phyloP scores from a whole-genome alignment of 2,329 filamentous ascomycete species.

The Onygenales sp. region DNA sequence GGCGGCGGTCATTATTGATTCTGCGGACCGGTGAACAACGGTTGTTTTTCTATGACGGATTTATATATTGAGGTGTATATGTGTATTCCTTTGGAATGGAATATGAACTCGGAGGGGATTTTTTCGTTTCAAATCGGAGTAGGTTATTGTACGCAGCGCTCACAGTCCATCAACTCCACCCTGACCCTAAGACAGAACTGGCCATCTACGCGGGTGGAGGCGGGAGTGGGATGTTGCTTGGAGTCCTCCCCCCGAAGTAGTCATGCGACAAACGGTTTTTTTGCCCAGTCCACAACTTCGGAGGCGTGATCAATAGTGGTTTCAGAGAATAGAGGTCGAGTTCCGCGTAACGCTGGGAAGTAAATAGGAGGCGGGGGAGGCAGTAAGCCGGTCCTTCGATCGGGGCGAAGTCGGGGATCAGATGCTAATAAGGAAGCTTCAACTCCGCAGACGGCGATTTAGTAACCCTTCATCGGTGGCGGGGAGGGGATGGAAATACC shows the following conservation, averaged over 20 bases:
- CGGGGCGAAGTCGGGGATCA: too few relatives aligned
- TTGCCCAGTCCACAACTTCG: not conserved
- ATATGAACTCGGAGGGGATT: not conserved
- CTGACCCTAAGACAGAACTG: not conserved
- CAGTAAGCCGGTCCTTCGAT: too few relatives aligned
- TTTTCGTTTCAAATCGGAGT: not conserved
- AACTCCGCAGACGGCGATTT: too few relatives aligned
- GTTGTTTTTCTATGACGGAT: too few relatives aligned
- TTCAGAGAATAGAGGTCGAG: too few relatives aligned
- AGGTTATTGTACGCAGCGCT: not conserved
- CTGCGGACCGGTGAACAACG: too few relatives aligned
- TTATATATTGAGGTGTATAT: not conserved
- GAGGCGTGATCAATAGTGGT: too few relatives aligned
- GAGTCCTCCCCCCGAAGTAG: not conserved
- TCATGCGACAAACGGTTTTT: not conserved
- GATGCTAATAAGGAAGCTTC: too few relatives aligned
- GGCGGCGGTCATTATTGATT: not conserved
- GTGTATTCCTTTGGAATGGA: not conserved
- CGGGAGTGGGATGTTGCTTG: not conserved
- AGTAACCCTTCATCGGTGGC: too few relatives aligned
- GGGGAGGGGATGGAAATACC: too few relatives aligned
- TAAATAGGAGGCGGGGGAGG: too few relatives aligned
- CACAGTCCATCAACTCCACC: slow-evolving; percentile 1
- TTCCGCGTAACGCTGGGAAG: too few relatives aligned
- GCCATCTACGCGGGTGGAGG: not conserved